phyloP scores from a whole-genome alignment of 2,329 filamentous ascomycete species.

The Sordariomycetes sp. region DNA sequence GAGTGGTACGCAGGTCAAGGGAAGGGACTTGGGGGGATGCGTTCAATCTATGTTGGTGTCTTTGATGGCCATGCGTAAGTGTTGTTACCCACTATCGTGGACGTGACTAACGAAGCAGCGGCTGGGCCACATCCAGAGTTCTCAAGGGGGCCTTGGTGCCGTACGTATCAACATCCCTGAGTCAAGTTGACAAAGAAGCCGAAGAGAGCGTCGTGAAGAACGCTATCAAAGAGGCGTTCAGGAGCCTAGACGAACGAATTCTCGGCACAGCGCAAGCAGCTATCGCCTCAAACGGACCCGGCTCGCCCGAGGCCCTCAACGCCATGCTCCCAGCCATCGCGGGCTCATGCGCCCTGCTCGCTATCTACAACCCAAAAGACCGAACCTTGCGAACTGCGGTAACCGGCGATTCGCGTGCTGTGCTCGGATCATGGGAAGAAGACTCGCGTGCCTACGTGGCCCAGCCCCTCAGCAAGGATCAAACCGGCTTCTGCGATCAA shows the following conservation, averaged over 20 bases:
- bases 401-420: constrained; percentile 58
- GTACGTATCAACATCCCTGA: constrained; percentile 26
- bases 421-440: constrained; percentile 42
- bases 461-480: constrained; percentile 51
- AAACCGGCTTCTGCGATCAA: constrained; percentile 52
- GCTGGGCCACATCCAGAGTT: constrained; percentile 29
- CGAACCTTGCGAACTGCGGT: constrained; percentile 53
- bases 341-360: constrained; percentile 56
- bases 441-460: constrained; percentile 36
- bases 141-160: constrained; percentile 31
- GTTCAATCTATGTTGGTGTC: constrained; percentile 25
- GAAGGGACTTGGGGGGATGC: constrained; percentile 16
- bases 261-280: constrained; percentile 26
- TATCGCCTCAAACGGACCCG: constrained; percentile 15
- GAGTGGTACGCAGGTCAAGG: constrained; percentile 21
- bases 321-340: constrained; percentile 26
- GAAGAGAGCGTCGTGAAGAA: constrained; percentile 38
- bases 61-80: constrained; percentile 41
- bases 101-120: constrained; percentile 16
- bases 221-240: constrained; percentile 49
- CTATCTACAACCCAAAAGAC: constrained; percentile 47
- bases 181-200: constrained; percentile 14
- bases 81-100: no score
- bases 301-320: constrained; percentile 15
- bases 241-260: constrained; percentile 47